Evolutionary conservation across 371 early-diverging fungal genomes (phyloP).

Genomic region (Mortierella sp.): DNA sequence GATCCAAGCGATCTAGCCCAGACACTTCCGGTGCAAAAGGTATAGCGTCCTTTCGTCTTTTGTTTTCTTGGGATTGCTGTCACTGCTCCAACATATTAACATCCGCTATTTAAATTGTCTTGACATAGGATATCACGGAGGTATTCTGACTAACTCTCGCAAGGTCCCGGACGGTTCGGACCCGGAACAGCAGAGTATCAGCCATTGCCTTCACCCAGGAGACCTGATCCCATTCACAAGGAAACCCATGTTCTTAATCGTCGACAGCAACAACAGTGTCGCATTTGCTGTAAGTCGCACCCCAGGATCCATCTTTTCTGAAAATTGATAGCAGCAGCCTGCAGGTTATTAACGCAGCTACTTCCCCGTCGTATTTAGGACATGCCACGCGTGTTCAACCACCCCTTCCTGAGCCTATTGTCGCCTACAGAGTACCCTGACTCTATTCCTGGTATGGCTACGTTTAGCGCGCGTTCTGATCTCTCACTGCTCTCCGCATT

Average conservation of each 20-base stretch:
- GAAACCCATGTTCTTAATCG: conserved; percentile 92
- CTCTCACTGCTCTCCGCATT: too few species aligned
- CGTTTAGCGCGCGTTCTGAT: too few species aligned
- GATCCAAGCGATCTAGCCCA: conserved; percentile 64
- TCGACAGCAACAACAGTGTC: conserved; percentile 88
- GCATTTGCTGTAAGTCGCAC: conserved; percentile 76
- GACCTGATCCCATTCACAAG: conserved; percentile 94
- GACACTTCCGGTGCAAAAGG: conserved; percentile 37
- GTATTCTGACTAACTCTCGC: conserved; percentile 69
- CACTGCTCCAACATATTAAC: background rate
- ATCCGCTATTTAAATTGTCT: background rate
- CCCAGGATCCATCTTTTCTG: background rate
- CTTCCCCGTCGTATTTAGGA: conserved; percentile 31
- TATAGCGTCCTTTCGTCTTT: background rate
- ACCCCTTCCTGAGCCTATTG: conserved; percentile 88
- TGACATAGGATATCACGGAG: conserved; percentile 76
- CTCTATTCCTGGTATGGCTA: conserved; percentile 77
- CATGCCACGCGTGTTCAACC: conserved; percentile 87
- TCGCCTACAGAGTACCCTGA: conserved; percentile 91
- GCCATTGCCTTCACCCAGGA: conserved; percentile 87
- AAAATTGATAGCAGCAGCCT: too few species aligned
- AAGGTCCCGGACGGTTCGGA: conserved; percentile 51
- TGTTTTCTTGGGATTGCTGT: background rate
- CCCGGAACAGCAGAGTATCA: conserved; percentile 60
- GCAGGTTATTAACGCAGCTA: background rate